Base-by-base conservation (phyloP, 768 basidiomycete species). In the Hygrocybe punicea region DNA sequence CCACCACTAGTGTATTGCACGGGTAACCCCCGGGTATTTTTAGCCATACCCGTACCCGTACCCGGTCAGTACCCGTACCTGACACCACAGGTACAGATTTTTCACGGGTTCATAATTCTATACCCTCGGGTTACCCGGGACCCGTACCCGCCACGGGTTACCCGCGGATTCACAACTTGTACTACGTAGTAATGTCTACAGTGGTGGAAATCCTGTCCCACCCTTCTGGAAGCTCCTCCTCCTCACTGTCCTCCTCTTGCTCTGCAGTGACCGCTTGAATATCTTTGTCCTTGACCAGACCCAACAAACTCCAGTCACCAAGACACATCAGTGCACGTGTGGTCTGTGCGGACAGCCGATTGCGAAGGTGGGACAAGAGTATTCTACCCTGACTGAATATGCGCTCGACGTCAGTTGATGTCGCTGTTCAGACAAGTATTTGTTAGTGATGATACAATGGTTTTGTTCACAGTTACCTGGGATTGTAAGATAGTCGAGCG, bases 251-350 rank as follows among this genome's bases (percentile, higher is more conserved):
- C 6, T 62, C 42, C 4, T 62, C 61, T 42, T 62, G 60, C 24
- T 58, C 34, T 9, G 37, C 39, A n/a, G 59, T 50, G 13, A 57
- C 60, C 1, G 45, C 52, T 34, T 60, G 50, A 8, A 67, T 46
- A 62, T 73, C 68, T 7, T 39, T 35, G 56, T 71, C 65, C 17
- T 65, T 62, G 2, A 76, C 58, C 0, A 70, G 51, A 3, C 65
- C 68, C 33, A 69, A 14, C 11, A 13, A 13, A 23, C 45, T 47
- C 45, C 0, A 4, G 17, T 40, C 64, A 68, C 74, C 67, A 0
- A 76, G 63, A 55, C 75, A 77, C 29, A 76, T 52, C 2, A 71
- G 47, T 0, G 66, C 63, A 2, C 61, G 58, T 0, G 67, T 68
- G 2, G 66, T 62, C 55, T 67, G 58, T 3, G 51, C 61, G 5